Evolutionary conservation across 768 basidiomycete species (phyloP).

Genomic region (Naematelia encephala): DNA sequence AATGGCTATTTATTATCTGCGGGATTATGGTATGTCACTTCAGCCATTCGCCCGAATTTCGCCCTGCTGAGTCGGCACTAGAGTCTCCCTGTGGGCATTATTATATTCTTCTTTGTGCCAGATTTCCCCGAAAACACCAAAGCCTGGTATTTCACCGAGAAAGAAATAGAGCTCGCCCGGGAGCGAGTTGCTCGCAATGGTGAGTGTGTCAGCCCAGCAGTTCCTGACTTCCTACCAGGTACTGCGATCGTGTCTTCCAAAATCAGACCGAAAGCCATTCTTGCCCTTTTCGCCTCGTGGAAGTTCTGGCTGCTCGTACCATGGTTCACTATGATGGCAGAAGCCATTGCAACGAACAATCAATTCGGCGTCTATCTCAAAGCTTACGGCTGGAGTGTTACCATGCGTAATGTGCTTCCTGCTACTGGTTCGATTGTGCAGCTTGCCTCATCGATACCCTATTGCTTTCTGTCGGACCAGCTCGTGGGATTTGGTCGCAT

Average conservation of each 20-base stretch:
- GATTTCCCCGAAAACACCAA: slow-evolving; percentile 22
- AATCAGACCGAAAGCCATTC: slow-evolving; percentile 2
- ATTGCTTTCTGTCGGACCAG: slow-evolving; percentile 9
- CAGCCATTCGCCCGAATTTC: background rate
- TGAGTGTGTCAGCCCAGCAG: background rate
- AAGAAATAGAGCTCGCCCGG: slow-evolving; percentile 18
- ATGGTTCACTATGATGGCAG: slow-evolving; percentile 3
- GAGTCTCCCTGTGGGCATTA: slow-evolving; percentile 16
- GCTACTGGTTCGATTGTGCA: slow-evolving; percentile 5
- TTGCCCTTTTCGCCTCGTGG: slow-evolving; percentile 9
- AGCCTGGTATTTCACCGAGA: slow-evolving; percentile 28
- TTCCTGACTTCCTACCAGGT: background rate
- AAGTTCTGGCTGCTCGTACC: slow-evolving; percentile 11
- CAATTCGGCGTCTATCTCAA: slow-evolving; percentile 23
- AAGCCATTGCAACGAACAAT: slow-evolving; percentile 5
- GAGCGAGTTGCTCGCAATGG: slow-evolving; percentile 19
- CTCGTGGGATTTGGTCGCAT: slow-evolving; percentile 1
- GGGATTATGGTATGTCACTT: slow-evolving; percentile 8
- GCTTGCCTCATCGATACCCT: slow-evolving; percentile 8
- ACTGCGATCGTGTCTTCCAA: slow-evolving; percentile 1
- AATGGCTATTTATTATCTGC: slow-evolving; percentile 32
- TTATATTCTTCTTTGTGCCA: slow-evolving; percentile 24
- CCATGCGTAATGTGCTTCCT: slow-evolving; percentile 22
- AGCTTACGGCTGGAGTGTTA: slow-evolving; percentile 15
- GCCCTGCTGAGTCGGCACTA: background rate